phyloP scores from a whole-genome alignment of 371 early-diverging fungal species.

The Zychaea mexicana region DNA sequence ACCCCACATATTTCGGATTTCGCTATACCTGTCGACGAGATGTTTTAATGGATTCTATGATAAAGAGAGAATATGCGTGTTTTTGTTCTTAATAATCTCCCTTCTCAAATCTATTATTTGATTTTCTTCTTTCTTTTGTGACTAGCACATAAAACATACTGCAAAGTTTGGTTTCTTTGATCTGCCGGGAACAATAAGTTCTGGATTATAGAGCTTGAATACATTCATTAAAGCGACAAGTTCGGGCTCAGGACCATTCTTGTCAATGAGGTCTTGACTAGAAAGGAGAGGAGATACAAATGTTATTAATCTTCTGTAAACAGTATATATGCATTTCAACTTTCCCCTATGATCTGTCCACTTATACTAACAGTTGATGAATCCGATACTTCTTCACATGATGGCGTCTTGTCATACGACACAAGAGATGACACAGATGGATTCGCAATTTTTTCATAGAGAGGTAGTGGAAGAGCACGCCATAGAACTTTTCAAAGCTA shows the following conservation, averaged over 20 bases:
- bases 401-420: constrained; percentile 48
- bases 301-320: too few species aligned
- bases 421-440: constrained; percentile 54
- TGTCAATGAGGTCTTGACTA: constrained; percentile 41
- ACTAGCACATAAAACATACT: too few species aligned
- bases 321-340: too few species aligned
- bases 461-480: constrained; percentile 51
- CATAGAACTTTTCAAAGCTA: constrained; percentile 43
- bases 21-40: too few species aligned
- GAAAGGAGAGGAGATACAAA: too few species aligned
- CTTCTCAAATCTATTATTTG: too few species aligned
- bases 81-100: too few species aligned
- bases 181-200: constrained; percentile 30
- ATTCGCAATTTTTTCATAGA: constrained; percentile 36
- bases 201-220: constrained; percentile 43
- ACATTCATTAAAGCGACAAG: constrained; percentile 43
- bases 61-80: too few species aligned
- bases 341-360: too few species aligned
- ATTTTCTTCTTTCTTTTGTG: too few species aligned
- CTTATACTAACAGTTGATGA: constrained; percentile 42
- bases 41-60: too few species aligned
- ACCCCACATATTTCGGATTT: too few species aligned
- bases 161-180: not conserved
- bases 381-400: constrained; percentile 54
- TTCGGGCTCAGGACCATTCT: constrained; percentile 34